Conservation (phyloP, 768 basidiomycete species). For the Solioccasus polychromus region DNA sequence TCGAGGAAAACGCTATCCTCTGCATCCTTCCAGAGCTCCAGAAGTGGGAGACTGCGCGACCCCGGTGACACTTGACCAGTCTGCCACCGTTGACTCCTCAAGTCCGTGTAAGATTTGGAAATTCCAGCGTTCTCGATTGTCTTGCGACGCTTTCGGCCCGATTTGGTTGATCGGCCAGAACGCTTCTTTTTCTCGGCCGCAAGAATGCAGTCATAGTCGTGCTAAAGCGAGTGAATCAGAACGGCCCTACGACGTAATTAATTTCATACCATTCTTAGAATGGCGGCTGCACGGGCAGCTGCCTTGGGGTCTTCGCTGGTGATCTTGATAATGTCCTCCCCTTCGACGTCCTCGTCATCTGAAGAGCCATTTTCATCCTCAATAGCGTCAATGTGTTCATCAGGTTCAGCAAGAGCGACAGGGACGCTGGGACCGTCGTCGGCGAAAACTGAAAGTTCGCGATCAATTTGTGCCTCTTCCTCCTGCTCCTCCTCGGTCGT, state of each 20-base stretch:
- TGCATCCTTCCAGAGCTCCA: constrained; percentile 29
- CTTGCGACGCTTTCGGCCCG: constrained; percentile 38
- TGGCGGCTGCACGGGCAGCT: constrained; percentile 90
- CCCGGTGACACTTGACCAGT: constrained; percentile 19
- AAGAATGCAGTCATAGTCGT: constrained; percentile 80
- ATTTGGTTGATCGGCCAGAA: constrained; percentile 30
- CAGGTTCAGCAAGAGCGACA: not conserved
- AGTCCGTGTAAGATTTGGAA: constrained; percentile 21
- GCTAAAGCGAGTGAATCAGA: constrained; percentile 38
- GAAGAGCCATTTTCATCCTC: constrained; percentile 20
- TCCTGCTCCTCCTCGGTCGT: constrained; percentile 22
- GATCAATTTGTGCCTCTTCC: constrained; percentile 35
- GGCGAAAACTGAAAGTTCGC: constrained; percentile 33
- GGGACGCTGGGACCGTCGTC: constrained; percentile 14
- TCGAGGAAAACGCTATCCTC: constrained; percentile 31
- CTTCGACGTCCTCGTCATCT: constrained; percentile 33
- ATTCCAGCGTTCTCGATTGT: constrained; percentile 31
- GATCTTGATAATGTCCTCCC: constrained; percentile 68
- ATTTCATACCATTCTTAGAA: constrained; percentile 72
- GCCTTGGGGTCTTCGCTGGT: constrained; percentile 81
- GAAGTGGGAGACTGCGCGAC: constrained; percentile 33
- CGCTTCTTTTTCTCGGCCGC: constrained; percentile 29
- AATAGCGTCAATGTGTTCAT: not conserved
- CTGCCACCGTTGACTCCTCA: constrained; percentile 12
- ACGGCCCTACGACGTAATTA: not conserved